phyloP scores from a whole-genome alignment of 371 early-diverging fungal genomes.

The Rhizopus stolonifer region DNA sequence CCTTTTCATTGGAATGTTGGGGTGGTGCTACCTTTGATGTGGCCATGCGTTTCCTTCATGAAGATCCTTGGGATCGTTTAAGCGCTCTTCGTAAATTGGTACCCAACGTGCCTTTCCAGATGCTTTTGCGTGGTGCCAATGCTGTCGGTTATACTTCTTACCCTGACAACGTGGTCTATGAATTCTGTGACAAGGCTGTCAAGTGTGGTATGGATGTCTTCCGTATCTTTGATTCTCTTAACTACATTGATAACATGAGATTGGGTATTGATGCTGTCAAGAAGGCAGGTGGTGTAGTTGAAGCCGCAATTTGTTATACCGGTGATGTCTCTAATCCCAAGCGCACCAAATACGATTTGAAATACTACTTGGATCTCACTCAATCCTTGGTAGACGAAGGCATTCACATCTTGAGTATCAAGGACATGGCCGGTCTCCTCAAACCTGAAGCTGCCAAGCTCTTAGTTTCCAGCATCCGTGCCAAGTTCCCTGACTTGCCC shows the following conservation, averaged over 20 bases:
- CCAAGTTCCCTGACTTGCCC: conserved; percentile 86
- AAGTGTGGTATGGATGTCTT: conserved; percentile 92
- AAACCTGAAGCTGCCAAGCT: conserved; percentile 88
- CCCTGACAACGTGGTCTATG: conserved; percentile 94
- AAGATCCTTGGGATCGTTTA: conserved; percentile 95
- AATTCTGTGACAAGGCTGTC: conserved; percentile 91
- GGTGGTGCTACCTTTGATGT: conserved; percentile 97
- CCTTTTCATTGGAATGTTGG: conserved; percentile 92
- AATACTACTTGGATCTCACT: conserved; percentile 92
- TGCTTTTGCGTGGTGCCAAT: conserved; percentile 96
- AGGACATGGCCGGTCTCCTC: conserved; percentile 97
- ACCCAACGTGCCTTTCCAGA: conserved; percentile 98
- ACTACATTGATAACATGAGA: conserved; percentile 93
- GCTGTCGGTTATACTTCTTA: conserved; percentile 97
- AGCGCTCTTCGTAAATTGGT: conserved; percentile 74
- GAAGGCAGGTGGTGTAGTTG: conserved; percentile 93
- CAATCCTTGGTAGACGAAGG: conserved; percentile 86
- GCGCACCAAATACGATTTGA: conserved; percentile 75
- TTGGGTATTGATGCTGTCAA: conserved; percentile 92
- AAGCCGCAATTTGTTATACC: conserved; percentile 92
- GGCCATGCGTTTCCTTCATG: conserved; percentile 90
- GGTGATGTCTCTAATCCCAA: conserved; percentile 89
- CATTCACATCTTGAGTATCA: conserved; percentile 92
- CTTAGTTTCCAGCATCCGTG: conserved; percentile 80
- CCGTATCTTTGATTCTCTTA: conserved; percentile 95